Evolutionary conservation across 768 basidiomycete species (phyloP).

Genomic region (Agaricus sinodeliciosus): DNA sequence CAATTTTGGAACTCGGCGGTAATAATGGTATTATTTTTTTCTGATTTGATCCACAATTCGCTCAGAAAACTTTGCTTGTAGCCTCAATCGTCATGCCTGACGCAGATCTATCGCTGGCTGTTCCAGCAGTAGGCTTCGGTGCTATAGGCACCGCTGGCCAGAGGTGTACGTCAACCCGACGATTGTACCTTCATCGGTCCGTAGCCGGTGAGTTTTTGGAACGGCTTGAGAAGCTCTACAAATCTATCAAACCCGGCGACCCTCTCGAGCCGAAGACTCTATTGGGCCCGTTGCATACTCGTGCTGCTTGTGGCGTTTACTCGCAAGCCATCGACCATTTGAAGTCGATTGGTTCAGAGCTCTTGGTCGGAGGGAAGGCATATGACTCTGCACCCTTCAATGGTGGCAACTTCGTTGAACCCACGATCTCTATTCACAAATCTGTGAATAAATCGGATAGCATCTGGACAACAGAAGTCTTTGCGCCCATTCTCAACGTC

Average conservation of each 20-base stretch:
- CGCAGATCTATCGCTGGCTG: conserved; percentile 85
- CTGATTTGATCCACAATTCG: conserved; percentile 3
- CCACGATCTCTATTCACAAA: conserved; percentile 72
- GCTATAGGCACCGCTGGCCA: conserved; percentile 77
- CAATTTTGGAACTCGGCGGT: conserved; percentile 87
- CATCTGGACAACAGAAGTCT: conserved; percentile 77
- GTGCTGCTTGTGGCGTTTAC: conserved; percentile 63
- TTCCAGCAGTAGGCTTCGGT: conserved; percentile 89
- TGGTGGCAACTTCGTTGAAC: conserved; percentile 84
- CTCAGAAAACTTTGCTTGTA: conserved; percentile 24
- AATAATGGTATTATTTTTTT: conserved; percentile 70
- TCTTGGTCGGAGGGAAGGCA: conserved; percentile 64
- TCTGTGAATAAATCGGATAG: conserved; percentile 43
- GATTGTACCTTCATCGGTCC: conserved; percentile 80
- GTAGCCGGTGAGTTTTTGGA: conserved; percentile 74
- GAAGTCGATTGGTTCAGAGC: conserved; percentile 59
- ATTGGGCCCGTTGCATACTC: conserved; percentile 81
- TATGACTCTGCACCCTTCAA: conserved; percentile 45
- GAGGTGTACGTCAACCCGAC: conserved; percentile 87
- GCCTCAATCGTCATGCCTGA: conserved; percentile 92
- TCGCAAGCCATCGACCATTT: conserved; percentile 54
- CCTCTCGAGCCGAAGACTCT: conserved; percentile 70
- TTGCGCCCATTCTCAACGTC: conserved; percentile 86
- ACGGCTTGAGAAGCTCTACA: conserved; percentile 68
- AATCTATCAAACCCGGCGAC: conserved; percentile 72